Evolutionary conservation across 129 eudicot genomes (phyloP).

Genomic region (Mikania micrantha): DNA sequence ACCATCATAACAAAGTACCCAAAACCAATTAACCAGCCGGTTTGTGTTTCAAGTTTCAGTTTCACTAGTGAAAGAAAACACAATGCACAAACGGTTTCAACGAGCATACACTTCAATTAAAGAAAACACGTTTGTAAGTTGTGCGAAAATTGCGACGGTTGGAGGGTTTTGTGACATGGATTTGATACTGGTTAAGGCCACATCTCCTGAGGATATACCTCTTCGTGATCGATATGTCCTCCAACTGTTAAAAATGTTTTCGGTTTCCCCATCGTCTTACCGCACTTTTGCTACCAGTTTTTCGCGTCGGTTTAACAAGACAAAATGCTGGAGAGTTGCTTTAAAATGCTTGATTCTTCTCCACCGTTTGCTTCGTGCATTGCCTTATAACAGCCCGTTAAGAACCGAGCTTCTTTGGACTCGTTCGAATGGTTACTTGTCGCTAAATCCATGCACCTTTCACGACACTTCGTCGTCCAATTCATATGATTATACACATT

Average conservation of each 20-base stretch:
- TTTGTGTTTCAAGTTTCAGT: neutral
- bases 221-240: slow-evolving; percentile 53
- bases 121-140: slow-evolving; percentile 51
- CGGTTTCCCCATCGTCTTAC: slow-evolving; percentile 44
- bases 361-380: slow-evolving; percentile 55
- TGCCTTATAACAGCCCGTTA: slow-evolving; percentile 40
- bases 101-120: slow-evolving; percentile 42
- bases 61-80: neutral
- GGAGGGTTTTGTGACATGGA: slow-evolving; percentile 70
- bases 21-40: neutral
- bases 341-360: slow-evolving; percentile 64
- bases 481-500: slow-evolving; percentile 50
- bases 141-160: slow-evolving; percentile 54
- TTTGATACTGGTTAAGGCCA: slow-evolving; percentile 52
- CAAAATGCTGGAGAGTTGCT: slow-evolving; percentile 64
- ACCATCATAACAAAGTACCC: slow-evolving; percentile 2
- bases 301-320: slow-evolving; percentile 41
- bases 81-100: slow-evolving; percentile 52
- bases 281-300: slow-evolving; percentile 41
- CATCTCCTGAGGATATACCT: slow-evolving; percentile 65
- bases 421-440: slow-evolving; percentile 37
- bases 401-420: slow-evolving; percentile 48
- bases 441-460: slow-evolving; percentile 57
- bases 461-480: slow-evolving; percentile 47
- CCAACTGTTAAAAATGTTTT: slow-evolving; percentile 48